These are phyloP conservation scores for Neurospora discreta DNA, from an alignment of 495 filamentous ascomycete species.

Conservation along the genomic window DNA sequence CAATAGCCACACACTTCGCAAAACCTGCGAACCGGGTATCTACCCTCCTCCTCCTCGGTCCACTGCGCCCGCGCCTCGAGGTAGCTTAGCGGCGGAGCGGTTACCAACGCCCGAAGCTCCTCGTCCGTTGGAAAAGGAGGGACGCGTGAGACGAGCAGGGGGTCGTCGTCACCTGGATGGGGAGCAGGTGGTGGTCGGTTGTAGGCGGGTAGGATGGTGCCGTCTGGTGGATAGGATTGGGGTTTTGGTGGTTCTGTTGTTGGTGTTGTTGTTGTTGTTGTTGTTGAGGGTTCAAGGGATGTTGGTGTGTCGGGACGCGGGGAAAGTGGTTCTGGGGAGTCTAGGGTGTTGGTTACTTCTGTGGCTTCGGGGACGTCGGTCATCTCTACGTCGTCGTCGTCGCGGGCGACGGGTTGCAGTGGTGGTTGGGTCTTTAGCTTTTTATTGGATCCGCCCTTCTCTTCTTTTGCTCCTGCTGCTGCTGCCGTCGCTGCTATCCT, in stretches of 20 bases:
- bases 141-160: slow-evolving; percentile 49
- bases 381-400: slow-evolving; percentile 26
- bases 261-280: neutral
- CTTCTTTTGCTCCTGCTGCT: slow-evolving; percentile 13
- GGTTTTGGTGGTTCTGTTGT: slow-evolving; percentile 1
- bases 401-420: slow-evolving; percentile 15
- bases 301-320: neutral
- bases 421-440: slow-evolving; percentile 12
- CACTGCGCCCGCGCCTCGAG: slow-evolving; percentile 58
- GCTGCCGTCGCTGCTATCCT: slow-evolving; percentile 4
- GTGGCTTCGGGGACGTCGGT: slow-evolving; percentile 17
- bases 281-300: neutral
- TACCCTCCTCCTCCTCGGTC: slow-evolving; percentile 16
- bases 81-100: slow-evolving; percentile 68
- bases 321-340: neutral
- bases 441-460: slow-evolving; percentile 6
- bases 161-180: slow-evolving; percentile 46
- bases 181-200: slow-evolving; percentile 17
- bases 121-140: slow-evolving; percentile 54
- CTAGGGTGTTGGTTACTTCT: slow-evolving; percentile 5
- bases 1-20: slow-evolving; percentile 91
- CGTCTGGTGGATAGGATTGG: slow-evolving; percentile 20
- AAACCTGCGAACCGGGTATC: slow-evolving; percentile 55
- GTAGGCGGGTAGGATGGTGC: slow-evolving; percentile 22
- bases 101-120: slow-evolving; percentile 55